phyloP scores from a whole-genome alignment of 2,329 filamentous ascomycete genomes.

The Penicillium sp. region DNA sequence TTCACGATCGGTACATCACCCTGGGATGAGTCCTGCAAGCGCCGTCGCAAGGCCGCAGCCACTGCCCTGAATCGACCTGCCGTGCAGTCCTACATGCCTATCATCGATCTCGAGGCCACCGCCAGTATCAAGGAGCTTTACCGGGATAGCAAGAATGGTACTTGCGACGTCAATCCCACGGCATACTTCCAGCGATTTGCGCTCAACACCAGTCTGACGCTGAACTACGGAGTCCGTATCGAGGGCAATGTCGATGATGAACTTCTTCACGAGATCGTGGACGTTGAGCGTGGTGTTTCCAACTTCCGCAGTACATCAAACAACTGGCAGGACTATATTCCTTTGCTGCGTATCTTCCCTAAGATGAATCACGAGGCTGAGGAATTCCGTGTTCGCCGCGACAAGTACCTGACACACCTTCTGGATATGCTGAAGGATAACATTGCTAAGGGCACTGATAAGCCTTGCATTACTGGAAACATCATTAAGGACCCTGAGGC shows the following conservation, averaged over 20 bases:
- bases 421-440: constrained; percentile 60
- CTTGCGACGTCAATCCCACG: constrained; percentile 66
- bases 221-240: constrained; percentile 79
- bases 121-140: constrained; percentile 72
- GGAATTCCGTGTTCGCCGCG: constrained; percentile 66
- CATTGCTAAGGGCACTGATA: constrained; percentile 63
- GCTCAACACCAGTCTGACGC: constrained; percentile 71
- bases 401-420: constrained; percentile 63
- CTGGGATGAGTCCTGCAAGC: constrained; percentile 79
- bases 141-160: constrained; percentile 61
- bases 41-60: constrained; percentile 72
- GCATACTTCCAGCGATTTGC: constrained; percentile 74
- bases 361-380: constrained; percentile 62
- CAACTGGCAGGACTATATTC: constrained; percentile 85
- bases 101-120: constrained; percentile 73
- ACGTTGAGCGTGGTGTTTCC: constrained; percentile 72
- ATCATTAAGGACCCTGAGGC: constrained; percentile 70
- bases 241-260: constrained; percentile 66
- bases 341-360: constrained; percentile 65
- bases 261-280: constrained; percentile 69
- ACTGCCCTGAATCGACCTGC: constrained; percentile 75
- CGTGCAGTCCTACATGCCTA: constrained; percentile 76
- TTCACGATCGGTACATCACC: constrained; percentile 82
- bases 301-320: constrained; percentile 77
- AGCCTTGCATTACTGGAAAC: constrained; percentile 67